Base-by-base conservation (phyloP, 305 asterid genomes). In the Lippia alba region DNA sequence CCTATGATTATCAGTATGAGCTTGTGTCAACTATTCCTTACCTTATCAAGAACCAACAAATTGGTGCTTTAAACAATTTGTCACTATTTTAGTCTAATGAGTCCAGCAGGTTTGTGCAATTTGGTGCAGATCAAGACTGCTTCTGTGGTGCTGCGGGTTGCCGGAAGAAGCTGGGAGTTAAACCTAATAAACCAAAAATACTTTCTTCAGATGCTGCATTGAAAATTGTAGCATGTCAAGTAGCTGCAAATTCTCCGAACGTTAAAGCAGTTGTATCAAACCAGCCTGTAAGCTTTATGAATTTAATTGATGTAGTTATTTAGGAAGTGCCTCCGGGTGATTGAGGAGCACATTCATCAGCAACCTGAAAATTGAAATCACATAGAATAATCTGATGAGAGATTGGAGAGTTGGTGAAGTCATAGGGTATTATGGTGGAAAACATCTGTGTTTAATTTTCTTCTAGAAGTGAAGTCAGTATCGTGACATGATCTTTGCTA, bases 111-210 rank as follows among this genome's bases (percentile, higher is more conserved):
- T 94, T 94, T 84, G 98, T 94, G 82, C 99, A 94, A 79, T 94
- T 94, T 83, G 99, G 99, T 74, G 97, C 99, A 80, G 98, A 92
- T 83, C 91, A 94, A 81, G 92, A 88, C 80, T 92, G 99, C 80
- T 81, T 87, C 76, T 92, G 98, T 78, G 99, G 98, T 77, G 95
- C 98, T 71, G 76, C 56, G 36, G 80, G 82, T 71, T 92, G 99
- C 78, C 82, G 96, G 72, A 85, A 72, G 79, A 94, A 92, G 83
- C 91, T 94, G 62, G 99, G 99, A 50, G 91, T 85, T 50, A 94
- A 85, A 76, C 92, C 94, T 53, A 87, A 80, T 69, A 89, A 90
- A 75, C 79, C 77, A 62, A 94, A 88, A 75, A 61, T 73, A 15
- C 71, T 85, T 68, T 78, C 93, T 74, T 86, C 91, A 56, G 97